These are phyloP conservation scores for Xylaria digitata DNA, from an alignment of 2,329 filamentous ascomycete species.

Conservation along the genomic window DNA sequence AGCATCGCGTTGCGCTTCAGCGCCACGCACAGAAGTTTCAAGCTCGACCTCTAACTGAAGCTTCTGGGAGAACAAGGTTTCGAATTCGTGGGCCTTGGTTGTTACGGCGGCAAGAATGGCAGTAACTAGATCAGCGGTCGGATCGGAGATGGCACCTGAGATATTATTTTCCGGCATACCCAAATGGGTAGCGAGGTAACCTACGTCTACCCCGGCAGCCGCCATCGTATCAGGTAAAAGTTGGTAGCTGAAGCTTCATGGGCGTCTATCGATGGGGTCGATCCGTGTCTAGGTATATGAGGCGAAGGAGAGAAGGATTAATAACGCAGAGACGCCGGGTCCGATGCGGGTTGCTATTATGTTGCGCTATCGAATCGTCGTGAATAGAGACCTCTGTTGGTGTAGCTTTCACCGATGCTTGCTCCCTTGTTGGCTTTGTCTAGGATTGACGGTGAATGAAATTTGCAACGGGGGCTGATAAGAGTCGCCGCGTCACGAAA, in stretches of 20 bases:
- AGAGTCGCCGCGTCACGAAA: slow-evolving; percentile 25
- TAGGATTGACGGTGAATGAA: slow-evolving; percentile 18
- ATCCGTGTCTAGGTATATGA: slow-evolving; percentile 1
- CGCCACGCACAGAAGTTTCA: slow-evolving; percentile 86
- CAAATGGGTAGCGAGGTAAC: slow-evolving; percentile 78
- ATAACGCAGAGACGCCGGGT: slow-evolving; percentile 1
- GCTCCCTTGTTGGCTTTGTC: slow-evolving; percentile 6
- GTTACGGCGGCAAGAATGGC: slow-evolving; percentile 79
- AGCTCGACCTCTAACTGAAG: slow-evolving; percentile 90
- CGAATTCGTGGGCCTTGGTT: slow-evolving; percentile 82
- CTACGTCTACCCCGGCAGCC: slow-evolving; percentile 72
- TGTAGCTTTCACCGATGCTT: neutral
- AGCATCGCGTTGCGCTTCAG: slow-evolving; percentile 83
- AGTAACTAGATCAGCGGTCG: slow-evolving; percentile 82
- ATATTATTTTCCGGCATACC: slow-evolving; percentile 74
- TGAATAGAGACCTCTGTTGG: slow-evolving; percentile 8
- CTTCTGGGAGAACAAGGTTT: slow-evolving; percentile 86
- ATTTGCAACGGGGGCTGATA: neutral
- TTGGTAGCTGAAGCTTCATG: slow-evolving; percentile 45
- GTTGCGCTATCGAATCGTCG: slow-evolving; percentile 4
- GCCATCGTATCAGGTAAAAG: slow-evolving; percentile 62
- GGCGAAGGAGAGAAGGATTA: neutral
- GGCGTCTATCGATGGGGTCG: slow-evolving; percentile 18
- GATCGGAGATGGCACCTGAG: slow-evolving; percentile 69
- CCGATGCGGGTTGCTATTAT: neutral